Evolutionary conservation across 1,284 basidiomycete species (phyloP), one percentile per base, ranked within the genome.

Genomic region (Sanghuangporus baumii): DNA sequence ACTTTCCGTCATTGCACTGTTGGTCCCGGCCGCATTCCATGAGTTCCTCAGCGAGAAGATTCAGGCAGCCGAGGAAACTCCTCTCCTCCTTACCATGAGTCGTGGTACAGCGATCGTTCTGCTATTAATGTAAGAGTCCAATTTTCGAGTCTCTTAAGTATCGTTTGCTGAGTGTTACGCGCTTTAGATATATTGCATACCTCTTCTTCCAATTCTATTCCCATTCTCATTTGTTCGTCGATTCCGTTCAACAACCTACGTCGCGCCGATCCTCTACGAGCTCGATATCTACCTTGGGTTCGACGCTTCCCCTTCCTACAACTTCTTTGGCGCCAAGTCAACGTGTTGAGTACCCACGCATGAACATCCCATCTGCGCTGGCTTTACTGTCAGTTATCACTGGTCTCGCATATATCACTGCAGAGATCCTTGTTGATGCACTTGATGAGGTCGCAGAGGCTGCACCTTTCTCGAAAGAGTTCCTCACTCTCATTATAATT

Each of bases 401-500:
- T 2, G 78, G 71, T 34, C 69, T 82, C 14, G 78, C 80, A 11
- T 79, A 83, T 67, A 70, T 86, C 61, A 87, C 85, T 2, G 85
- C 87, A 43, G 87, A 88, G 66, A 80, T 76, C 67, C 78, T 88
- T 18, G 81, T 88, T 37, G 75, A 76, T 37, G 78, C 77, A 11
- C 79, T 83, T 65, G 75, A 80, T 66, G 79, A 79, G 8, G 67
- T 83, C 50, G 79, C 78, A 31, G 66, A 72, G 14, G 74, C 81
- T 68, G 79, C 81, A 41, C 67, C 67, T 69, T 68, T 85, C 64
- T 78, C 79, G 59, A 79, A 81, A 64, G 83, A 87, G 67, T 88
- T 84, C 74, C 79, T 88, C 62, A 85, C 83, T 5, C 73, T 88
- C 20, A 88, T 91, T 69, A 74, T 90, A 38, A 79, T 91, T 5